Evolutionary conservation across 148 eudicot genomes (phyloP).

Genomic region (Bassia scoparia): DNA sequence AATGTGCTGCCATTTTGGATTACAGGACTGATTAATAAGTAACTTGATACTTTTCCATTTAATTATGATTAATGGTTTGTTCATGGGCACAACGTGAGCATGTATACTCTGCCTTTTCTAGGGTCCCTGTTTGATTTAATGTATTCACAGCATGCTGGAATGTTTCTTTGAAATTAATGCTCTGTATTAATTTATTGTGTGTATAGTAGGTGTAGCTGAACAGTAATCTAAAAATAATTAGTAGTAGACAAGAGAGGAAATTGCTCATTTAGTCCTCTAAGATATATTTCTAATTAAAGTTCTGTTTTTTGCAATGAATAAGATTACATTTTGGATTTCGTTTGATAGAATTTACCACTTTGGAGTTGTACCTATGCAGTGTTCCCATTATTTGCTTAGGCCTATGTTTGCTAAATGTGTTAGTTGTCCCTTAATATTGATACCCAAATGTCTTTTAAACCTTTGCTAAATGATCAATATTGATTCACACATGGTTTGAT

Average conservation of each 20-base stretch:
- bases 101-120: neutral
- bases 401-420: neutral
- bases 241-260: neutral
- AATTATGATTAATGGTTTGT: neutral
- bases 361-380: too few species aligned
- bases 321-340: neutral
- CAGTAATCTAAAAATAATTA: neutral
- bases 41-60: neutral
- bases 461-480: neutral
- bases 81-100: slow-evolving; percentile 9
- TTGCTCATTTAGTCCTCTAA: neutral
- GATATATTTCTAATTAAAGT: neutral
- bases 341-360: too few species aligned
- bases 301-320: neutral
- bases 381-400: neutral
- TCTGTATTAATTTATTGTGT: neutral
- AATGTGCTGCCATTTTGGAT: slow-evolving; percentile 7
- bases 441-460: neutral
- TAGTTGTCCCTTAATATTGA: neutral
- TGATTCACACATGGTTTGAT: neutral
- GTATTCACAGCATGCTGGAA: neutral
- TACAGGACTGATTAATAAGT: too few species aligned
- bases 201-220: neutral
- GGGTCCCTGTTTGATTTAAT: slow-evolving; percentile 4
- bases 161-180: neutral